Evolutionary conservation across 164 flowering plant species (phyloP).

Genomic region (Houttuynia cordata): DNA sequence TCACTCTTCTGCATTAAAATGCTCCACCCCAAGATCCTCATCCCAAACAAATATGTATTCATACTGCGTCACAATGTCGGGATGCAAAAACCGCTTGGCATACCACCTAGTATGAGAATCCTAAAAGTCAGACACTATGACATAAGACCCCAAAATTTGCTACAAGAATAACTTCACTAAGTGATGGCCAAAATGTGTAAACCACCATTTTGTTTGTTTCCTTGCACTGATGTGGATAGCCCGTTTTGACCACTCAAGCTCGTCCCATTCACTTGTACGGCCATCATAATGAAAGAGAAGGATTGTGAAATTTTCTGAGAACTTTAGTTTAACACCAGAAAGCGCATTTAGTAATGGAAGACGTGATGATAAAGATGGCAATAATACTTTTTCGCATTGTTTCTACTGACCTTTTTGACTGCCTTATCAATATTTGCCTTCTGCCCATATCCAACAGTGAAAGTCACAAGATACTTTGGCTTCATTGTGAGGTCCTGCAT

Average conservation of each 20-base stretch:
- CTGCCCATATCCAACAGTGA: conserved; percentile 74
- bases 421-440: conserved; percentile 60
- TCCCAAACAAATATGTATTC: conserved; percentile 98
- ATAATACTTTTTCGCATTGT: not conserved
- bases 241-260: conserved; percentile 85
- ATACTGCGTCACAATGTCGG: conserved; percentile 80
- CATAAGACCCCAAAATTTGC: too few relatives aligned
- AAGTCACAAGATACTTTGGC: conserved; percentile 79
- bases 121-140: too few relatives aligned
- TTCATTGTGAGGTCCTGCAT: conserved; percentile 62
- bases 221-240: conserved; percentile 74
- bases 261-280: conserved; percentile 78
- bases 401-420: conserved; percentile 59
- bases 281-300: conserved; percentile 90
- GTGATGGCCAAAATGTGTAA: not conserved
- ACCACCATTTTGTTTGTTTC: conserved; percentile 89
- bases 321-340: conserved; percentile 28
- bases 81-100: conserved; percentile 94
- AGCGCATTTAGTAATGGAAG: not conserved
- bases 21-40: conserved; percentile 92
- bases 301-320: conserved; percentile 76
- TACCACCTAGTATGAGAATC: conserved; percentile 56
- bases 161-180: not conserved
- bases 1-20: conserved; percentile 85
- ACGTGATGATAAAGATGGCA: conserved; percentile 1